These are phyloP conservation scores for Arthrocladium fulminans DNA, from an alignment of 2,329 filamentous ascomycete genomes.

Conservation along the genomic window DNA sequence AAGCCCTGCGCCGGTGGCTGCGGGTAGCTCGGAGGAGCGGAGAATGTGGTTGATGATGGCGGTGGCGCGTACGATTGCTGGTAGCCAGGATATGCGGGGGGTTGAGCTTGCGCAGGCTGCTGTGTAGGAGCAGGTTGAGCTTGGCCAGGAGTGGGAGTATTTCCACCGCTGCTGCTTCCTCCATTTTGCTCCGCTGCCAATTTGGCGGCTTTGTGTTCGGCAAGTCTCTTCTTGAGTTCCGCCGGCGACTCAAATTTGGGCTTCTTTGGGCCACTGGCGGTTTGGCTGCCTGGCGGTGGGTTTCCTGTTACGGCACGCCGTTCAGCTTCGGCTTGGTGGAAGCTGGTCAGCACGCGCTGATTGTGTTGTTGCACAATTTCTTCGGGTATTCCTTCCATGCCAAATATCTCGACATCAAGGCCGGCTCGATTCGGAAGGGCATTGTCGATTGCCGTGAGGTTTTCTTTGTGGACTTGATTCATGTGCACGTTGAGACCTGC, in stretches of 20 bases:
- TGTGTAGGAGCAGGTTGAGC: constrained; percentile 33
- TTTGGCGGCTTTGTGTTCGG: constrained; percentile 62
- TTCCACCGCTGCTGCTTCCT: constrained; percentile 49
- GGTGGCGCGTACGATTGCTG: constrained; percentile 18
- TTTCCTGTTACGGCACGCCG: constrained; percentile 76
- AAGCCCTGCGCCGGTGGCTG: constrained; percentile 23
- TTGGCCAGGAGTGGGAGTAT: constrained; percentile 44
- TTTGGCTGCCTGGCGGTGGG: constrained; percentile 55
- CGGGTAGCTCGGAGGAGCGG: constrained; percentile 17
- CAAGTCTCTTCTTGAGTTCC: constrained; percentile 71
- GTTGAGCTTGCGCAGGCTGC: constrained; percentile 15
- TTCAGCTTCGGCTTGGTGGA: constrained; percentile 76
- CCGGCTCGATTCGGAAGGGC: constrained; percentile 76
- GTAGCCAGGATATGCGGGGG: constrained; percentile 16
- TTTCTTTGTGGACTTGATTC: constrained; percentile 98
- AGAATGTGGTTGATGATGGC: constrained; percentile 2
- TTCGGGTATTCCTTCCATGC: constrained; percentile 92
- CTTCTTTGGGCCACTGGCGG: constrained; percentile 46
- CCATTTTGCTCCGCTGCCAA: constrained; percentile 49
- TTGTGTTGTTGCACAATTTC: constrained; percentile 76
- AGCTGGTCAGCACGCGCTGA: constrained; percentile 75
- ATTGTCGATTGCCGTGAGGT: constrained; percentile 79
- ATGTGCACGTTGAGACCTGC: constrained; percentile 88
- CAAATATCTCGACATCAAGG: constrained; percentile 91
- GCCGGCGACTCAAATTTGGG: constrained; percentile 64